These are phyloP conservation scores for Auriscalpium vulgare DNA, from an alignment of 768 basidiomycete species.

Conservation along the genomic window DNA sequence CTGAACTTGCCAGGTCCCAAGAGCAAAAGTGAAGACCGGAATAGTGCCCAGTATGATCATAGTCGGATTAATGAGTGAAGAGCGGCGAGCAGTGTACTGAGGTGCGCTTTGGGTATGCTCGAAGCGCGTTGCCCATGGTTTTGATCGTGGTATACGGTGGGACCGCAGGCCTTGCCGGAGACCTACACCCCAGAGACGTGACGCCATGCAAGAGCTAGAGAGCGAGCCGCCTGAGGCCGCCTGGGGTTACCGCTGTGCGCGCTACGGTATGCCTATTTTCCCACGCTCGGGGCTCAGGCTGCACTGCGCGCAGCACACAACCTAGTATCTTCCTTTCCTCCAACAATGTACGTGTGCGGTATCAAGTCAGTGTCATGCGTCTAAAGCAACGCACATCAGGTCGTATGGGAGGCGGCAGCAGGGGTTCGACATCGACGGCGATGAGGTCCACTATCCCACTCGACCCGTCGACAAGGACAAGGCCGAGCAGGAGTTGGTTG, in stretches of 20 bases:
- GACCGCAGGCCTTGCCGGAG: too few relatives aligned
- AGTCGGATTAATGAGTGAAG: slow-evolving; percentile 59
- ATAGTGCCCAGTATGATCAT: slow-evolving; percentile 75
- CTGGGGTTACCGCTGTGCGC: background rate
- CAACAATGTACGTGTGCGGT: too few relatives aligned
- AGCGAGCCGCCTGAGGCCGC: background rate
- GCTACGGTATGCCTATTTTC: background rate
- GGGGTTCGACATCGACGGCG: slow-evolving; percentile 67
- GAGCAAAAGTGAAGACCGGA: slow-evolving; percentile 81
- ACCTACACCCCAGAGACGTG: background rate
- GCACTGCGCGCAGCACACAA: slow-evolving; percentile 1
- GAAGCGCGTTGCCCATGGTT: background rate
- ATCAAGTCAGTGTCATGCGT: background rate
- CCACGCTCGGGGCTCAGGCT: too few relatives aligned
- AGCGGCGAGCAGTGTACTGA: slow-evolving; percentile 47
- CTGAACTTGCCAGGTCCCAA: slow-evolving; percentile 92
- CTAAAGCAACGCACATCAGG: slow-evolving; percentile 15
- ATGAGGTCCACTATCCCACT: slow-evolving; percentile 86
- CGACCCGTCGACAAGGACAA: slow-evolving; percentile 98
- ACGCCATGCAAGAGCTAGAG: background rate
- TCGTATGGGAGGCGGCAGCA: slow-evolving; percentile 21
- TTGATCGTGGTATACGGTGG: background rate
- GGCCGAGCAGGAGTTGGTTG: slow-evolving; percentile 86
- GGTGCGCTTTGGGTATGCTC: slow-evolving; percentile 6
- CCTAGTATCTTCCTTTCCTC: too few relatives aligned